Conservation (phyloP, 306 rosid species). For the Heteromeles arbutifolia region DNA sequence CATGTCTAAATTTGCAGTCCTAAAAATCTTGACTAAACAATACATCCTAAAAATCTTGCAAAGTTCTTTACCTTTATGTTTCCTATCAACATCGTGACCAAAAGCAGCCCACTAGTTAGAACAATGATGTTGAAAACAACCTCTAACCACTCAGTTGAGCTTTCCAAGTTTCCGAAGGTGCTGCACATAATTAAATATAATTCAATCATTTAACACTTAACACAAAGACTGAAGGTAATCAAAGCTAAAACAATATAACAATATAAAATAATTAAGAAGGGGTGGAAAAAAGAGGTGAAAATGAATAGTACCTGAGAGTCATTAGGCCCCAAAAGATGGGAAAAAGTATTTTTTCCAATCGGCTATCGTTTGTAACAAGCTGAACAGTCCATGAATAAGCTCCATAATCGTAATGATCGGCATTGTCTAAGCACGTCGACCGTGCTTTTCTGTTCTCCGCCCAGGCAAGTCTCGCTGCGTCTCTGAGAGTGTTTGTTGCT, state of each 20-base stretch:
- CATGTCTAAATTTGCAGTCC: background rate
- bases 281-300: no score
- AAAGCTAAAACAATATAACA: background rate
- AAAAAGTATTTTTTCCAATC: slow-evolving; percentile 76
- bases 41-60: background rate
- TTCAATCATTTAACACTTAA: background rate
- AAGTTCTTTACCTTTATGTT: slow-evolving; percentile 64
- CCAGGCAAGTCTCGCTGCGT: slow-evolving; percentile 53
- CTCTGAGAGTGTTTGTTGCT: slow-evolving; percentile 26
- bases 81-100: slow-evolving; percentile 93
- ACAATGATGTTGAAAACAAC: slow-evolving; percentile 85
- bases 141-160: slow-evolving; percentile 88
- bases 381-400: slow-evolving; percentile 82
- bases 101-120: slow-evolving; percentile 75
- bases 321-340: slow-evolving; percentile 95
- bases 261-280: background rate
- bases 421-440: slow-evolving; percentile 50
- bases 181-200: slow-evolving; percentile 27
- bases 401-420: slow-evolving; percentile 67
- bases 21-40: no score
- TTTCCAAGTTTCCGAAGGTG: slow-evolving; percentile 84
- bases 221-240: background rate
- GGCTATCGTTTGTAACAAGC: slow-evolving; percentile 61
- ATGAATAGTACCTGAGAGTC: slow-evolving; percentile 64
- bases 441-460: slow-evolving; percentile 54